Evolutionary conservation across 192 early-diverging fungal genomes (phyloP), one percentile per base, ranked within the genome.

Genomic region (Coemansia sp.): DNA sequence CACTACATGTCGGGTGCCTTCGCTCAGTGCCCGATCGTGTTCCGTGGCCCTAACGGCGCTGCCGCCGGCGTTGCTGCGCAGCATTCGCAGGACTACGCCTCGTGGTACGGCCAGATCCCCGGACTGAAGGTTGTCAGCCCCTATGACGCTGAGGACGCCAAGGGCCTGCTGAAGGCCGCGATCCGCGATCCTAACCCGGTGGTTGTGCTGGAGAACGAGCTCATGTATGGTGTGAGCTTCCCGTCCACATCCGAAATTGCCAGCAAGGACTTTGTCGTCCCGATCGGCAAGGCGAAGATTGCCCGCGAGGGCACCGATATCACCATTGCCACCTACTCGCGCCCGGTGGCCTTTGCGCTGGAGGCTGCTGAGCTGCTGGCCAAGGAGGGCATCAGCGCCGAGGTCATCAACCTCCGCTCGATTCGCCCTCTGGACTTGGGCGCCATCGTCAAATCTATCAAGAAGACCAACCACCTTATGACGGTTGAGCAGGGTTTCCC

Each of bases 171-270:
- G 81, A 98, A 98, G 91, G 93, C 95, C 25, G 92, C 97, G 18
- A 97, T 98, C 60, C 88, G 95, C 57, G 96, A 98, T 66, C 94
- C 95, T 38, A 95, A 98, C 84, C 97, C 97, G 27, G 97, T 98
- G 62, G 88, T 94, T 52, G 86, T 97, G 25, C 80, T 98, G 46
- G 95, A 97, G 71, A 97, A 97, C 85, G 97, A 98, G 86, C 83
- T 98, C 54, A 91, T 95, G 90, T 98, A 98, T 79, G 97, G 97
- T 61, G 66, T 86, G 45, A 84, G 83, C 58, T 98, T 93, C 84
- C 86, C 91, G 32, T 85, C 93, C 62, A 86, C 85, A 43, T 82
- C 90, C 47, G 93, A 88, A 59, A 87, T 88, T 9, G 69, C 86
- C 64, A 84, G 81, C 66, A 72, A 73, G 56, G 92, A 96, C 82